These are phyloP conservation scores for Suillus spraguei DNA, from an alignment of 768 basidiomycete genomes.

Conservation along the genomic window DNA sequence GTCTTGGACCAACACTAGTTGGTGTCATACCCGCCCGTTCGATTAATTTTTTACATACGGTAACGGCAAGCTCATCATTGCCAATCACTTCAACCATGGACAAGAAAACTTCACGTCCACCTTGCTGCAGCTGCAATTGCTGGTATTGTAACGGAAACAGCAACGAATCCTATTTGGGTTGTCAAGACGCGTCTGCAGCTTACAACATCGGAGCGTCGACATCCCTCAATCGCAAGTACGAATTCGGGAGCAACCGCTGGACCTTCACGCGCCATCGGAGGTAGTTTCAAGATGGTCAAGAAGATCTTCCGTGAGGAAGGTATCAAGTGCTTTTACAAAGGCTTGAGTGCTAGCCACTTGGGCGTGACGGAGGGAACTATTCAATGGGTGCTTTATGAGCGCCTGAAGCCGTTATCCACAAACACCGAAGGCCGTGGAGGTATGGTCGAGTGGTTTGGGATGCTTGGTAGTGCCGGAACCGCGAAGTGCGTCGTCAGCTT, in stretches of 20 bases:
- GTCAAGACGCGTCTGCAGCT: too few relatives aligned
- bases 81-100: conserved; percentile 73
- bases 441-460: conserved; percentile 69
- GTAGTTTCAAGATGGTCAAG: too few relatives aligned
- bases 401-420: conserved; percentile 72
- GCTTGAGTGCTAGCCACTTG: conserved; percentile 90
- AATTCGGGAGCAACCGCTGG: too few relatives aligned
- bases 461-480: conserved; percentile 88
- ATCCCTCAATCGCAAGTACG: too few relatives aligned
- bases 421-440: conserved; percentile 58
- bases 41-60: conserved; percentile 98
- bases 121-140: conserved; percentile 84
- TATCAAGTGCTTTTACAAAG: conserved; percentile 89
- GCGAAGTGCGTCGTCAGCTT: conserved; percentile 94
- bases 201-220: too few relatives aligned
- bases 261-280: too few relatives aligned
- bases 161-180: conserved; percentile 98
- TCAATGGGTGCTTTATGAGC: conserved; percentile 97
- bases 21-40: conserved; percentile 95
- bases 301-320: conserved; percentile 85
- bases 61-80: conserved; percentile 92
- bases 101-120: conserved; percentile 85
- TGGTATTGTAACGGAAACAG: conserved; percentile 84
- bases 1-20: conserved; percentile 91
- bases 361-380: conserved; percentile 97